These are phyloP conservation scores for Globisporangium camurandrum DNA, from an alignment of 352 stramenopile genomes.

Conservation along the genomic window DNA sequence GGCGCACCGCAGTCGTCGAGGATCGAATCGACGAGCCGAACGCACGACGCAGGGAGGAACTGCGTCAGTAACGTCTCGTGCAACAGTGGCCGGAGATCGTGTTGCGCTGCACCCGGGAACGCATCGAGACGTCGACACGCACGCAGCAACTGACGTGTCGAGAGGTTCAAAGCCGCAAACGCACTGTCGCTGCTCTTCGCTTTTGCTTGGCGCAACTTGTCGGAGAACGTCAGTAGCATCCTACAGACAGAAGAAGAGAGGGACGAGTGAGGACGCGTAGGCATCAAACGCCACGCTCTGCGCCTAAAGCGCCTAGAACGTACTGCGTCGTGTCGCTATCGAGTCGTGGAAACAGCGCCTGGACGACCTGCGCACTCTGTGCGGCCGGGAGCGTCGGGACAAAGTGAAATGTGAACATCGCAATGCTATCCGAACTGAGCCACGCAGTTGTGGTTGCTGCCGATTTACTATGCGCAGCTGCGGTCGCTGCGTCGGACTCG, in stretches of 20 bases:
- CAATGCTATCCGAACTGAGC: conserved; percentile 71
- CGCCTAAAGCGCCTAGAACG: not conserved
- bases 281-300: not conserved
- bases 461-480: conserved; percentile 31
- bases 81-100: conserved; percentile 54
- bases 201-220: conserved; percentile 38
- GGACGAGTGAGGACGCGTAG: not conserved
- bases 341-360: conserved; percentile 39
- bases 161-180: conserved; percentile 47
- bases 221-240: conserved; percentile 45
- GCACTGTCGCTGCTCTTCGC: conserved; percentile 34
- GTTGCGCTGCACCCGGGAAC: conserved; percentile 52
- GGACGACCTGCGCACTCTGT: conserved; percentile 48
- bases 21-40: conserved; percentile 37
- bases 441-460: conserved; percentile 50
- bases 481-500: conserved; percentile 30
- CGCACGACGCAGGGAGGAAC: conserved; percentile 55
- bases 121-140: conserved; percentile 58
- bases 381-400: conserved; percentile 27
- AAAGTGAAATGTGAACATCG: conserved; percentile 72
- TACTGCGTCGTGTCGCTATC: conserved; percentile 48
- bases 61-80: conserved; percentile 74
- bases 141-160: conserved; percentile 57
- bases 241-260: conserved; percentile 14
- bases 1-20: conserved; percentile 41